Evolutionary conservation across 2,329 filamentous ascomycete species (phyloP), one percentile per base, ranked within the genome.

Genomic region (Trichoderma sp.): DNA sequence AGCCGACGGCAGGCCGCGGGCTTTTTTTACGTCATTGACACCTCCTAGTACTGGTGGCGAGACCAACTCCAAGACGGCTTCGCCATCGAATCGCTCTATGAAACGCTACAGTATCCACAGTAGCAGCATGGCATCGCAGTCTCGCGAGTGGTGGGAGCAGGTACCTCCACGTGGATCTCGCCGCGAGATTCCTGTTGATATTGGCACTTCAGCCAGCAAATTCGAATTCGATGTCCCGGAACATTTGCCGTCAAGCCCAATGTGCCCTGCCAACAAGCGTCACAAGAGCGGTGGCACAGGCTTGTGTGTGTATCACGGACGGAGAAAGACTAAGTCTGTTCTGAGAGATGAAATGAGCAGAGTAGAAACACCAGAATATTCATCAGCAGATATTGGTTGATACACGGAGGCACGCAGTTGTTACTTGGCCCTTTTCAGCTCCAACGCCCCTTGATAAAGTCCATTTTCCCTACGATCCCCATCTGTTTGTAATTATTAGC

Each of bases 161-260:
- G 71, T 76, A 57, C 78, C 78, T 51, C 74, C 72, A 69, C 73
- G 76, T 6, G 70, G 75, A 4, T 58, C 70, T 6, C 75, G 76
- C 6, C 77, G 75, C 7, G 73, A 75, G 26, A 70, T 74, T 15
- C 70, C 76, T 0, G 67, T 73, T 28, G 9, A 8, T 14, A 68
- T 67, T 24, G 34, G 73, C 8, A 71, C 70, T 21, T 70, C 68
- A 21, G 30, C 74, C 9, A 71, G 69, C 26, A 66, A 73, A 5
- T 88, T 88, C 71, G 79, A 84, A 62, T 87, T 88, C 72, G 81
- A 86, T 61, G 73, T 87, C 12, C 84, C 85, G 2, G 84, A 87
- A 73, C 86, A 88, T 73, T 78, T 86, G 8, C 84, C 85, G 36
- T 84, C 73, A 71, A 87, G 86, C 74, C 85, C 85, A 18, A 82